Evolutionary conservation across 208 protist species (phyloP).

Genomic region (Leishmania amazonensis): DNA sequence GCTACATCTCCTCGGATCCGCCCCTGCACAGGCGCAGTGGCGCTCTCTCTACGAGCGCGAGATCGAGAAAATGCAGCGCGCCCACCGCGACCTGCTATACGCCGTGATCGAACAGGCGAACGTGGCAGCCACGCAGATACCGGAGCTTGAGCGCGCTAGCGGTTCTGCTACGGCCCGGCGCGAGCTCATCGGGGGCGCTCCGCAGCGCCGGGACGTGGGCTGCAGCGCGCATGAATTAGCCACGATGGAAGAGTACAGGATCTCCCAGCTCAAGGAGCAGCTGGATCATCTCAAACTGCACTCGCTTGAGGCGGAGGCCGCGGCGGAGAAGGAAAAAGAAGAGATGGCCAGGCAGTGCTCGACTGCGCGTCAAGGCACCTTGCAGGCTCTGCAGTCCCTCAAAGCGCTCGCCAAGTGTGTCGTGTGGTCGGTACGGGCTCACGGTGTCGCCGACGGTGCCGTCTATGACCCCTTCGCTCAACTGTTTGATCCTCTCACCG

Average conservation of each 20-base stretch:
- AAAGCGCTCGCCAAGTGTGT: slow-evolving; percentile 34
- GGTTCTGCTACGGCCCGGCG: background rate
- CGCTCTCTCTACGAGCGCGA: slow-evolving; percentile 48
- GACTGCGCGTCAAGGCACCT: slow-evolving; percentile 29
- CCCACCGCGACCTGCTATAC: slow-evolving; percentile 64
- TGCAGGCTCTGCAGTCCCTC: slow-evolving; percentile 41
- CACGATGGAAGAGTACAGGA: slow-evolving; percentile 49
- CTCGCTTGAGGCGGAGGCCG: slow-evolving; percentile 30
- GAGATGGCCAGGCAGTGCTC: slow-evolving; percentile 1
- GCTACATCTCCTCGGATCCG: slow-evolving; percentile 6
- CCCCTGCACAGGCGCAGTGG: slow-evolving; percentile 1
- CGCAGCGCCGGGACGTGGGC: slow-evolving; percentile 33
- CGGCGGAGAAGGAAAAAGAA: slow-evolving; percentile 22
- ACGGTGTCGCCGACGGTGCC: slow-evolving; percentile 1
- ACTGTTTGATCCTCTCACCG: slow-evolving; percentile 21
- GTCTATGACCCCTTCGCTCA: slow-evolving; percentile 35
- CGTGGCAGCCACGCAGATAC: slow-evolving; percentile 23
- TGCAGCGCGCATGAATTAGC: slow-evolving; percentile 35
- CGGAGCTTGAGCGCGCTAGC: slow-evolving; percentile 28
- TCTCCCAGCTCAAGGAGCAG: slow-evolving; percentile 56
- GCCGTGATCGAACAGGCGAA: slow-evolving; percentile 45
- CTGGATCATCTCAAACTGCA: slow-evolving; percentile 35
- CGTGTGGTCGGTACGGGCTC: slow-evolving; percentile 13
- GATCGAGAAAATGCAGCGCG: slow-evolving; percentile 50
- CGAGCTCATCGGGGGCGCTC: slow-evolving; percentile 5